Evolutionary conservation across 495 filamentous ascomycete genomes (phyloP).

Genomic region (Pseudomonodictys pantanalensis): DNA sequence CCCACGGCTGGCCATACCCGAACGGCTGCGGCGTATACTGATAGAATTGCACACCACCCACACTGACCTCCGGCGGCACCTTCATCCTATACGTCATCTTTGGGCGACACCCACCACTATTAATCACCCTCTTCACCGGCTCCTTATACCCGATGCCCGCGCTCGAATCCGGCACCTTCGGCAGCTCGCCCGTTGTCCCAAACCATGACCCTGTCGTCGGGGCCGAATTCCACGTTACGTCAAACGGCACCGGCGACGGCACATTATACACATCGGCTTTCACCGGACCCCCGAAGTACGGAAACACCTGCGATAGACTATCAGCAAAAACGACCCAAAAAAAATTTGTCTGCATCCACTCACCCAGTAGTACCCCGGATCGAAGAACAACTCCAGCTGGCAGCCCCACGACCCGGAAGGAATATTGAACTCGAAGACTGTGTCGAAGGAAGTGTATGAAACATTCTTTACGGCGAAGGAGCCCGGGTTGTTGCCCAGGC

Average conservation of each 20-base stretch:
- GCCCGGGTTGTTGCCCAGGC: neutral
- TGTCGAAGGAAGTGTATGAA: neutral
- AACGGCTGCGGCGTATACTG: neutral
- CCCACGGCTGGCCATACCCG: neutral
- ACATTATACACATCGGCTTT: too few relatives aligned
- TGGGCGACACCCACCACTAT: neutral
- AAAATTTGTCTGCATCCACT: neutral
- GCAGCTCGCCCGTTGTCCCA: neutral
- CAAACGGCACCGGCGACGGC: too few relatives aligned
- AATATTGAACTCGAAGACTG: neutral
- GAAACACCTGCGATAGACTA: too few relatives aligned
- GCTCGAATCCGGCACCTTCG: neutral
- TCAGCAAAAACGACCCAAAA: too few relatives aligned
- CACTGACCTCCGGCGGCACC: neutral
- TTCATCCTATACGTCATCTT: neutral
- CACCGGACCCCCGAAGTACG: too few relatives aligned
- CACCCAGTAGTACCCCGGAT: neutral
- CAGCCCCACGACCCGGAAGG: neutral
- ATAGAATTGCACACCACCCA: neutral
- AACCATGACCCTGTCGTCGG: neutral
- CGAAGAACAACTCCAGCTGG: neutral
- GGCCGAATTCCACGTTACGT: neutral
- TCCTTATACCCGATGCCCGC: neutral
- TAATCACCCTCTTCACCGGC: neutral
- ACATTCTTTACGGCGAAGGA: neutral